These are phyloP conservation scores for Malassezia pachydermatis DNA, from an alignment of 1,284 basidiomycete genomes.

Conservation along the genomic window DNA sequence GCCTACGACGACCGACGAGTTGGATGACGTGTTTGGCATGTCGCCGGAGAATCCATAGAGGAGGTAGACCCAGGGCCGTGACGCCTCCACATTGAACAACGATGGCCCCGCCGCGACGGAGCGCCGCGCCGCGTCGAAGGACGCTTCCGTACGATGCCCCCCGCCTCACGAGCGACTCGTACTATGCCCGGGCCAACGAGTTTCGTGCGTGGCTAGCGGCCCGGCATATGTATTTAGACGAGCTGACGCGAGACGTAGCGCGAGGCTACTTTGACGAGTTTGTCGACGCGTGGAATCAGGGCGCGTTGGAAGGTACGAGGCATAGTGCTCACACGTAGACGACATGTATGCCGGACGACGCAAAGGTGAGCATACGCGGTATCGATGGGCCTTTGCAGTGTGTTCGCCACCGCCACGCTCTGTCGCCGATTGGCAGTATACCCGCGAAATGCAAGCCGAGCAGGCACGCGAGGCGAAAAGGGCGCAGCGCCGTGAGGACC, in stretches of 20 bases:
- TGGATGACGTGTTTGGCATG: slow-evolving; percentile 17
- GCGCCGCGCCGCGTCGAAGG: neutral
- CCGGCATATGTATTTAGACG: slow-evolving; percentile 25
- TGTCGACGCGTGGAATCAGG: slow-evolving; percentile 24
- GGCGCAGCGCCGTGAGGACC: neutral
- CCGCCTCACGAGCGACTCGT: slow-evolving; percentile 19
- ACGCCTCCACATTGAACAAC: slow-evolving; percentile 1
- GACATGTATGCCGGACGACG: slow-evolving; percentile 9
- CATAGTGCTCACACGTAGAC: slow-evolving; percentile 11
- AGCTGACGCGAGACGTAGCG: slow-evolving; percentile 23
- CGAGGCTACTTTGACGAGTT: slow-evolving; percentile 28
- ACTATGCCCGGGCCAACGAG: slow-evolving; percentile 22
- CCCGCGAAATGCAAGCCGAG: neutral
- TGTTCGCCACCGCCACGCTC: neutral
- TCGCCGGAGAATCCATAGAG: slow-evolving; percentile 7
- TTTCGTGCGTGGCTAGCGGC: slow-evolving; percentile 31
- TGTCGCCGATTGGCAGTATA: too few species aligned
- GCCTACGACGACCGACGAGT: slow-evolving; percentile 4
- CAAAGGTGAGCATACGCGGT: neutral
- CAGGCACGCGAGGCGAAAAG: neutral
- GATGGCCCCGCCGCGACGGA: neutral
- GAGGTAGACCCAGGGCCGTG: too few species aligned
- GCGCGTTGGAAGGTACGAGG: slow-evolving; percentile 15
- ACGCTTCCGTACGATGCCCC: neutral
- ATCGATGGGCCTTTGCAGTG: neutral